phyloP scores from a whole-genome alignment of 768 basidiomycete genomes.

The Russula lepida region DNA sequence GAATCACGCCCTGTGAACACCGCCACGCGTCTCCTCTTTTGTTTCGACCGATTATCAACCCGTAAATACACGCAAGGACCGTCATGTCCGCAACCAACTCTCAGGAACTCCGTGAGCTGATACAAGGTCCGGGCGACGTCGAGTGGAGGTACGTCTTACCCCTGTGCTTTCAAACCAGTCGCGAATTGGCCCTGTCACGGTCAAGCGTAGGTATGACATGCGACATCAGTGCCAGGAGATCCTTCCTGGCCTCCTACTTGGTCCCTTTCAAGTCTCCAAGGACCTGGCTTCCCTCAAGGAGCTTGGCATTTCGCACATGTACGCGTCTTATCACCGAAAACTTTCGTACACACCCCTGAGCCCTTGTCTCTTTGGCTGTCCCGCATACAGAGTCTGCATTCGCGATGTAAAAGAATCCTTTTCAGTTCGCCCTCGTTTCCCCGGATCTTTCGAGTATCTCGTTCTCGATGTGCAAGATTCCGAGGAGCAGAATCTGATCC shows the following conservation, averaged over 20 bases:
- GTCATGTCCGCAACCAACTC: constrained; percentile 10
- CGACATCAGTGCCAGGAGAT: constrained; percentile 92
- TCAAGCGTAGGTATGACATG: constrained; percentile 74
- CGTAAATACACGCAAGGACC: background rate
- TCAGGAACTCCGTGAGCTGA: constrained; percentile 42
- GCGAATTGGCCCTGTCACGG: background rate
- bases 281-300: constrained; percentile 57
- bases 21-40: background rate
- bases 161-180: background rate
- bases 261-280: constrained; percentile 85
- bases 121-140: constrained; percentile 73
- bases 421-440: constrained; percentile 80
- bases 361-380: background rate
- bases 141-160: constrained; percentile 65
- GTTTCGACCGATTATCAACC: background rate
- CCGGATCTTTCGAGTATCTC: constrained; percentile 68
- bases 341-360: constrained; percentile 6
- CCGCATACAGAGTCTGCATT: constrained; percentile 62
- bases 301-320: constrained; percentile 82
- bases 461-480: constrained; percentile 84
- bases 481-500: constrained; percentile 91
- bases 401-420: constrained; percentile 86
- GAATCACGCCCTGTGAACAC: background rate
- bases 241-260: constrained; percentile 69
- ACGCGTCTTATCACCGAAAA: constrained; percentile 18